Evolutionary conservation across 2,329 filamentous ascomycete genomes (phyloP).

Genomic region (Fusarium solani-melongenae): DNA sequence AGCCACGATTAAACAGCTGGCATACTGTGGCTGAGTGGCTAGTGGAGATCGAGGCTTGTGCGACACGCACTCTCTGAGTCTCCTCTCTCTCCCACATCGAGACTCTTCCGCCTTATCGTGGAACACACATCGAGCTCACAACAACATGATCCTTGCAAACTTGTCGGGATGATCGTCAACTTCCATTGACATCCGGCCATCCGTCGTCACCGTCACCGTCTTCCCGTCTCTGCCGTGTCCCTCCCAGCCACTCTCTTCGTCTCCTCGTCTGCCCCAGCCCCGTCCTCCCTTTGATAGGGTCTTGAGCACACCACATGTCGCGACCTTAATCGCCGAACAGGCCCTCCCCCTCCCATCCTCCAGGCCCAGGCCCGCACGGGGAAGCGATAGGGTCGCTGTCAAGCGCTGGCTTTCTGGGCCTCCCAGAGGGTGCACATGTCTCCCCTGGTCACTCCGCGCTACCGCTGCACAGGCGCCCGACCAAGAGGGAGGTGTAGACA

Average conservation of each 20-base stretch:
- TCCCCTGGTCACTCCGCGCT: constrained; percentile 15
- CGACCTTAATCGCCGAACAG: constrained; percentile 32
- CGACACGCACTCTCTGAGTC: background rate
- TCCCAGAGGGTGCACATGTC: background rate
- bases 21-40: background rate
- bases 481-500: constrained; percentile 8
- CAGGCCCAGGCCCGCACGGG: constrained; percentile 18
- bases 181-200: constrained; percentile 25
- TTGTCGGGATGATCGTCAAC: constrained; percentile 28
- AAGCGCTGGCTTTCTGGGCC: background rate
- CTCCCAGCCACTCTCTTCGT: constrained; percentile 15
- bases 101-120: background rate
- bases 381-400: constrained; percentile 20
- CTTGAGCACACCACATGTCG: constrained; percentile 41
- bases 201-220: constrained; percentile 5
- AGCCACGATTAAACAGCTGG: background rate
- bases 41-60: background rate
- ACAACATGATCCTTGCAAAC: constrained; percentile 2
- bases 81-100: background rate
- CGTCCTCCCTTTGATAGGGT: constrained; percentile 41
- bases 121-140: background rate
- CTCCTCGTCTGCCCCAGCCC: constrained; percentile 24
- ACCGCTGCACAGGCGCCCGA: constrained; percentile 42
- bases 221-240: constrained; percentile 10
- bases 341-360: constrained; percentile 5